These are phyloP conservation scores for Phylloporus rhodoxanthus DNA, from an alignment of 768 basidiomycete genomes.

Conservation along the genomic window DNA sequence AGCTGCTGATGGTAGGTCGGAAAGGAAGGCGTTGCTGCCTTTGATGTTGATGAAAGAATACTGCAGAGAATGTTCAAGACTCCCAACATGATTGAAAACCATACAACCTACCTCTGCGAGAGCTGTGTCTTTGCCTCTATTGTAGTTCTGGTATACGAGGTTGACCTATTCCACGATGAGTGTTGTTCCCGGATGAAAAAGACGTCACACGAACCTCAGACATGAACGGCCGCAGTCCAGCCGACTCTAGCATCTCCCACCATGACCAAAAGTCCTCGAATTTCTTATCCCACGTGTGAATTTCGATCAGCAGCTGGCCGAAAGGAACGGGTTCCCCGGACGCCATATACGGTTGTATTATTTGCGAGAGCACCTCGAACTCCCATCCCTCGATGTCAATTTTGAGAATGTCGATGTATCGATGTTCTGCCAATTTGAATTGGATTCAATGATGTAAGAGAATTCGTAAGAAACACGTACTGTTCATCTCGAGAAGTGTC, in stretches of 20 bases:
- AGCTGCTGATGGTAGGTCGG: conserved; percentile 11
- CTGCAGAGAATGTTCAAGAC: conserved; percentile 22
- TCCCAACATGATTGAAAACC: neutral
- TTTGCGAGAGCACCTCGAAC: conserved; percentile 37
- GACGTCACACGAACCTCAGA: conserved; percentile 31
- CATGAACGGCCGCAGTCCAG: conserved; percentile 44
- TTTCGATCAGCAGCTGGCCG: conserved; percentile 44
- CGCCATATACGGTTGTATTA: conserved; percentile 34
- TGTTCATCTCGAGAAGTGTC: conserved; percentile 40
- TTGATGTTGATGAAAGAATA: conserved; percentile 53
- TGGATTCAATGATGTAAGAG: neutral
- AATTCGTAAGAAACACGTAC: conserved; percentile 18
- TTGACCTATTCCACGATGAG: conserved; percentile 40
- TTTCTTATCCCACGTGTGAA: conserved; percentile 36
- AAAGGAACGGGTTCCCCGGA: conserved; percentile 38
- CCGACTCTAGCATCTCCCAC: conserved; percentile 44
- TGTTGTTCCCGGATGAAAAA: neutral
- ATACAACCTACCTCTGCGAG: conserved; percentile 41
- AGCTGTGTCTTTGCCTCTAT: conserved; percentile 39
- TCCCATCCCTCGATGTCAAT: conserved; percentile 47
- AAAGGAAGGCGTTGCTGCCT: conserved; percentile 44
- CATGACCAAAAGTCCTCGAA: conserved; percentile 36
- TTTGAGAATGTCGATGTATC: conserved; percentile 38
- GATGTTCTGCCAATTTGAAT: conserved; percentile 26
- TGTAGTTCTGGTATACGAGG: conserved; percentile 55